Percentiles rank a stretch among this genome's conserved stretches.
phyloP scores from a whole-genome alignment of 345 rosid species.

The Arabidopsis arenosa region DNA sequence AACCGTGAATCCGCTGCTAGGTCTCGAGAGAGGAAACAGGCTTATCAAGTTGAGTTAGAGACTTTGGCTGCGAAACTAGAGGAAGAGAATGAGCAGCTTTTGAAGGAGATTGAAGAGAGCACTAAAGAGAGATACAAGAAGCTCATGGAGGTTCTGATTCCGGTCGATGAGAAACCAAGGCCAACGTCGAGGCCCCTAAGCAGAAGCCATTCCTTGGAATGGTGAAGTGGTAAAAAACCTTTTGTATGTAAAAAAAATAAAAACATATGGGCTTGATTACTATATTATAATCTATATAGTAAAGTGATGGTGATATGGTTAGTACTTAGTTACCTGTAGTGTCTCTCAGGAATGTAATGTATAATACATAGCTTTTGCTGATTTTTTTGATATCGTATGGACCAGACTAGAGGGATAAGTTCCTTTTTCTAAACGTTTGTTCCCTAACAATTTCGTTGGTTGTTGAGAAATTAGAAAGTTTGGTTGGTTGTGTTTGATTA shows the following conservation, averaged over 20 bases:
- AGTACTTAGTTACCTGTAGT: background rate
- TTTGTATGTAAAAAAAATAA: conserved; percentile 20
- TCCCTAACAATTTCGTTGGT: conserved; percentile 1
- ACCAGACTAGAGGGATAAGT: background rate
- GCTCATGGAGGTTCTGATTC: conserved; percentile 80
- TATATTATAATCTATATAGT: conserved; percentile 17
- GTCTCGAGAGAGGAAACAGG: conserved; percentile 95
- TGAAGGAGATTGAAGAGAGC: conserved; percentile 80
- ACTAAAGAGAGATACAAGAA: conserved; percentile 70
- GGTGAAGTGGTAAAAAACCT: conserved; percentile 48
- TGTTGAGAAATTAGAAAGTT: conserved; percentile 18
- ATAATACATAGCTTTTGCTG: background rate
- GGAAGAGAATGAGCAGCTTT: conserved; percentile 75
- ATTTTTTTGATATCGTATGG: background rate
- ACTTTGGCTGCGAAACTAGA: conserved; percentile 71
- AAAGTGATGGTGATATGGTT: conserved; percentile 17
- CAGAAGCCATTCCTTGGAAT: conserved; percentile 66
- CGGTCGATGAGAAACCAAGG: conserved; percentile 67
- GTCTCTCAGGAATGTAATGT: background rate
- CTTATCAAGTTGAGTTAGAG: conserved; percentile 91
- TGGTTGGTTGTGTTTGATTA: conserved; percentile 7
- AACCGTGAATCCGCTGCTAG: conserved; percentile 96
- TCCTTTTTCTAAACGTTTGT: background rate
- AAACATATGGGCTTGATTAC: conserved; percentile 18
- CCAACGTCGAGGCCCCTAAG: conserved; percentile 54